Evolutionary conservation across 805 yeast genomes (phyloP), one percentile per base, ranked within the genome.

Genomic region (Pichia scutulata): DNA sequence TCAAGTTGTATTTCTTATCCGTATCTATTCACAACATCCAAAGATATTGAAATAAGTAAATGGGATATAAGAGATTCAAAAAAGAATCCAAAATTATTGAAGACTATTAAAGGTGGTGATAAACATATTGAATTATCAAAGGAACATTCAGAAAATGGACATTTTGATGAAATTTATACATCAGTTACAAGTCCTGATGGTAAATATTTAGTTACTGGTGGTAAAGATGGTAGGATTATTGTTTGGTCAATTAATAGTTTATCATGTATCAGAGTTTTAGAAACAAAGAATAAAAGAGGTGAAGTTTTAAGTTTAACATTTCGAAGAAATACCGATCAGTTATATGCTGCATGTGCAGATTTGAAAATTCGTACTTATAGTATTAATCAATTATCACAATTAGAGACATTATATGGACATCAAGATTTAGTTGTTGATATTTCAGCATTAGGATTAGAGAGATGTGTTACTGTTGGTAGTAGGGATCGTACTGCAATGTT

Each of bases 401-500:
- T 92, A 61, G 99, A 93, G 70, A 84, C 87, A 5, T 71, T 93
- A 43, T 93, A 88, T 64, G 99, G 99, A 2, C 99, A 93, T 68
- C 98, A 93, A 70, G 99, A 93, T 63, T 72, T 79, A 49, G 90
- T 92, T 43, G 76, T 78, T 41, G 97, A 84, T 61, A 83, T 93
- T 48, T 71, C 89, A 22, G 89, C 97, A 0, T 71, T 93, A 53
- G 78, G 80, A 10, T 82, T 82, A 66, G 98, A 93, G 63, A 80
- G 97, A 52, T 93, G 99, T 72, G 90, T 93, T 18, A 88, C 96
- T 24, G 98, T 92, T 30, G 99, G 99, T 18, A 76, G 95, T 3
- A 80, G 98, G 59, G 99, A 93, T 69, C 82, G 95, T 60, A 87
- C 97, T 6, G 97, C 92, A 10, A 85, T 95, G 84, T 73, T 87